These are phyloP conservation scores for Phoma herbarum DNA, from an alignment of 2,329 filamentous ascomycete species.

Conservation along the genomic window DNA sequence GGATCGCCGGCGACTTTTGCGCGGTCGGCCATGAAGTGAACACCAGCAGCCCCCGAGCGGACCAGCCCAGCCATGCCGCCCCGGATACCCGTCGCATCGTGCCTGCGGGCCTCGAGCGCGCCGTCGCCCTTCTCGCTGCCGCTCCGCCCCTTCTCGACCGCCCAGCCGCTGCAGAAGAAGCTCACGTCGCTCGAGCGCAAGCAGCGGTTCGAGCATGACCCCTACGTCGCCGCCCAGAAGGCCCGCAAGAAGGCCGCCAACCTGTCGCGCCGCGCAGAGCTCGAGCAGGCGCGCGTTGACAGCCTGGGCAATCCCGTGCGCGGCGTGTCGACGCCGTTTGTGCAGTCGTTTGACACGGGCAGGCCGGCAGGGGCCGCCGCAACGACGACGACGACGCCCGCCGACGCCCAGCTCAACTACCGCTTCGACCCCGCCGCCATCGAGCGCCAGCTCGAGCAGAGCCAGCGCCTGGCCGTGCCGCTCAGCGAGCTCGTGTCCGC, in stretches of 20 bases:
- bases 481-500: slow-evolving; percentile 27
- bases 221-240: slow-evolving; percentile 82
- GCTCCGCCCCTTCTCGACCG: slow-evolving; percentile 67
- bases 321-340: slow-evolving; percentile 81
- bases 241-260: slow-evolving; percentile 86
- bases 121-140: slow-evolving; percentile 60
- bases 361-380: slow-evolving; percentile 40
- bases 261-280: slow-evolving; percentile 74
- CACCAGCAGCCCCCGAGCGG: neutral
- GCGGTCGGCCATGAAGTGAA: neutral
- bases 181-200: slow-evolving; percentile 56
- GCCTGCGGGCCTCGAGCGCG: slow-evolving; percentile 53
- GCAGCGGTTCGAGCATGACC: slow-evolving; percentile 75
- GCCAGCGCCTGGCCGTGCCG: slow-evolving; percentile 73
- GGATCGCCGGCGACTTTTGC: neutral
- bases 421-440: slow-evolving; percentile 75
- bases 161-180: slow-evolving; percentile 68
- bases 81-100: slow-evolving; percentile 56
- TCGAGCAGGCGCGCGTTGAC: slow-evolving; percentile 70
- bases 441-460: slow-evolving; percentile 70
- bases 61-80: slow-evolving; percentile 53
- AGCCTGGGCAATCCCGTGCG: slow-evolving; percentile 79
- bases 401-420: slow-evolving; percentile 72
- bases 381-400: slow-evolving; percentile 33
- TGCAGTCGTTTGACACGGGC: slow-evolving; percentile 79